These are phyloP conservation scores for Rhizopogon roseolus DNA, from an alignment of 768 basidiomycete species.

Conservation along the genomic window DNA sequence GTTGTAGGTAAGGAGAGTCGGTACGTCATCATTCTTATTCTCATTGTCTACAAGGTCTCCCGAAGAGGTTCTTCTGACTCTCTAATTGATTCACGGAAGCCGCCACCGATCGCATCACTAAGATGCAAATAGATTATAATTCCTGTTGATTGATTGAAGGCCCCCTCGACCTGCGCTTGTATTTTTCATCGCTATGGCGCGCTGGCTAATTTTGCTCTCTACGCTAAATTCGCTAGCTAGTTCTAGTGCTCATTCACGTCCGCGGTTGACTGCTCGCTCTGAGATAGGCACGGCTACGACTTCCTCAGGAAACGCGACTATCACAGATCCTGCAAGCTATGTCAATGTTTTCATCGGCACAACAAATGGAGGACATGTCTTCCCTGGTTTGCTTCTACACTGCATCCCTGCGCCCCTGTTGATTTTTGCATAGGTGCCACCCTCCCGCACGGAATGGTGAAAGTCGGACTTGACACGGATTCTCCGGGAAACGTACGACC, in stretches of 20 bases:
- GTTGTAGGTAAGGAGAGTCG: no score
- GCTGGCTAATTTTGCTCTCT: constrained; percentile 1
- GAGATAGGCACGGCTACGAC: neutral
- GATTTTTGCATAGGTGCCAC: constrained; percentile 42
- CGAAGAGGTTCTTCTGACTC: no score
- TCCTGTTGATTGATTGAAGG: neutral
- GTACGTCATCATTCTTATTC: no score
- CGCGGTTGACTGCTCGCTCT: neutral
- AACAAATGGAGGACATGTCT: constrained; percentile 59
- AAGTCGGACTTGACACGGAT: constrained; percentile 64
- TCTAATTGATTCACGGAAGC: no score
- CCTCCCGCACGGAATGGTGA: constrained; percentile 66
- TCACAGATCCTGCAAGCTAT: constrained; percentile 13
- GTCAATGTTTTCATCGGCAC: constrained; percentile 65
- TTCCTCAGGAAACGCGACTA: neutral
- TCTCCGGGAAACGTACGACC: constrained; percentile 51
- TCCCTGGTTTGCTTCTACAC: constrained; percentile 42
- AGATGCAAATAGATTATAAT: neutral
- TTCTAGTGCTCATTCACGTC: neutral
- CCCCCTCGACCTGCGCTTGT: neutral
- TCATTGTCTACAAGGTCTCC: no score
- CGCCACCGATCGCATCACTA: no score
- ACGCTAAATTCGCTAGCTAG: neutral
- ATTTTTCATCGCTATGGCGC: neutral
- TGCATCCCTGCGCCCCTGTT: neutral